Evolutionary conservation across 371 early-diverging fungal genomes (phyloP).

Genomic region (Mortierella sp.): DNA sequence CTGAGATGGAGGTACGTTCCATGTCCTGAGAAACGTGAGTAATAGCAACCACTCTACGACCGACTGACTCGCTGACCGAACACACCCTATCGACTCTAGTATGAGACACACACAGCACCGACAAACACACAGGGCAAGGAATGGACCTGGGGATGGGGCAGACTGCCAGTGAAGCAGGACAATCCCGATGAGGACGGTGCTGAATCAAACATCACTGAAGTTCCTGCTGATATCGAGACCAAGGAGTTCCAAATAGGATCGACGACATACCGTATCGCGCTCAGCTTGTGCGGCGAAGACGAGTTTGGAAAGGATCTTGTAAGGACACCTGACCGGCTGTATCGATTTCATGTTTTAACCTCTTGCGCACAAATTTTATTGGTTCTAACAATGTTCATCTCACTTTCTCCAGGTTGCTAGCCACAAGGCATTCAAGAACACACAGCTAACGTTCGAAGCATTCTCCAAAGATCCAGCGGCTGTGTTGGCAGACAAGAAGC

Average conservation of each 20-base stretch:
- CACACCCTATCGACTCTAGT: constrained; percentile 16
- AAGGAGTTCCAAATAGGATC: constrained; percentile 51
- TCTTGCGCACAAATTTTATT: neutral
- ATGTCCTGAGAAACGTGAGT: no score
- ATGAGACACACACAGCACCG: constrained; percentile 40
- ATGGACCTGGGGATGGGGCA: constrained; percentile 59
- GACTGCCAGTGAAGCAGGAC: constrained; percentile 52
- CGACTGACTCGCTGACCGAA: neutral
- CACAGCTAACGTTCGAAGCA: constrained; percentile 32
- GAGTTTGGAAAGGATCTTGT: constrained; percentile 54
- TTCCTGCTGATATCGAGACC: constrained; percentile 48
- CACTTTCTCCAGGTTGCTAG: constrained; percentile 22
- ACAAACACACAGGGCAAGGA: constrained; percentile 33
- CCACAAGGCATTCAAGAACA: constrained; percentile 27
- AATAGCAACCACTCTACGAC: no score
- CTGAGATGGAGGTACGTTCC: constrained; percentile 55
- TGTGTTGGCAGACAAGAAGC: constrained; percentile 40
- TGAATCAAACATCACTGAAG: constrained; percentile 13
- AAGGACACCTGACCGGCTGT: neutral
- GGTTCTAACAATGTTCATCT: neutral
- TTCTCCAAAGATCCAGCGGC: constrained; percentile 43
- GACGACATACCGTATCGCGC: constrained; percentile 36
- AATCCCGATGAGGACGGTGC: constrained; percentile 44
- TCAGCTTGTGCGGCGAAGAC: constrained; percentile 54
- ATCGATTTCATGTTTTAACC: neutral